These are phyloP conservation scores for Asclepias syriaca DNA, from an alignment of 257 asterid species.

Conservation along the genomic window DNA sequence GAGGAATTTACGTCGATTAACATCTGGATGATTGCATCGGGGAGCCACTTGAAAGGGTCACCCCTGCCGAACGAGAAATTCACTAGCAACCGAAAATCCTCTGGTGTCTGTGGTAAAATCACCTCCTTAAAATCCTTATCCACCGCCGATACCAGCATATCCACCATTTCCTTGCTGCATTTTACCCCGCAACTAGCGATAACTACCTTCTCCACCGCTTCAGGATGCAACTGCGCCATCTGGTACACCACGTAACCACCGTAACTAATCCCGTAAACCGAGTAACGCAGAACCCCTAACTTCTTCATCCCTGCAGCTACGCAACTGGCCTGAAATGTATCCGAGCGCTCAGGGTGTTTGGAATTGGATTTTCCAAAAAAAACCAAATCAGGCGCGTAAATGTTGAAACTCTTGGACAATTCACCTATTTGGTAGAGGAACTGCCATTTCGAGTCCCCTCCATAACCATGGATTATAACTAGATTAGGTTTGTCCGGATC, in stretches of 20 bases:
- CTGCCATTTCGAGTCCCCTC: conserved; percentile 61
- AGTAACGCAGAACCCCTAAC: conserved; percentile 48
- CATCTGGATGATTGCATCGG: conserved; percentile 42
- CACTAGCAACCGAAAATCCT: conserved; percentile 40
- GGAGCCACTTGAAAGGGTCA: conserved; percentile 42
- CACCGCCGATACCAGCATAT: conserved; percentile 36
- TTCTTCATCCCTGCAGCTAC: conserved; percentile 43
- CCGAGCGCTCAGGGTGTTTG: conserved; percentile 33
- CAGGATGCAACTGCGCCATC: conserved; percentile 50
- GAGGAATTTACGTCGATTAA: conserved; percentile 39
- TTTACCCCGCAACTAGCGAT: conserved; percentile 61
- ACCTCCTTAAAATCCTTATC: conserved; percentile 41
- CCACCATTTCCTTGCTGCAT: conserved; percentile 41
- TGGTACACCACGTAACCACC: conserved; percentile 59
- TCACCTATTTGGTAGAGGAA: conserved; percentile 37
- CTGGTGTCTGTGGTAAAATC: conserved; percentile 46
- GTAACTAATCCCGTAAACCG: conserved; percentile 60
- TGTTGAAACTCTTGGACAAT: conserved; percentile 40
- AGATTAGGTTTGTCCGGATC: conserved; percentile 49
- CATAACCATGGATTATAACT: conserved; percentile 58
- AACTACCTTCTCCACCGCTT: conserved; percentile 58
- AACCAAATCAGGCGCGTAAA: conserved; percentile 61
- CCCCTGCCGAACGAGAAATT: conserved; percentile 37
- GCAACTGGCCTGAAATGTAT: conserved; percentile 55
- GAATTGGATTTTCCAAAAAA: conserved; percentile 61